Percentiles rank a stretch among this genome's conserved stretches.
Conservation (phyloP, 139 green algal genomes). For the Coelastrella sp. region DNA sequence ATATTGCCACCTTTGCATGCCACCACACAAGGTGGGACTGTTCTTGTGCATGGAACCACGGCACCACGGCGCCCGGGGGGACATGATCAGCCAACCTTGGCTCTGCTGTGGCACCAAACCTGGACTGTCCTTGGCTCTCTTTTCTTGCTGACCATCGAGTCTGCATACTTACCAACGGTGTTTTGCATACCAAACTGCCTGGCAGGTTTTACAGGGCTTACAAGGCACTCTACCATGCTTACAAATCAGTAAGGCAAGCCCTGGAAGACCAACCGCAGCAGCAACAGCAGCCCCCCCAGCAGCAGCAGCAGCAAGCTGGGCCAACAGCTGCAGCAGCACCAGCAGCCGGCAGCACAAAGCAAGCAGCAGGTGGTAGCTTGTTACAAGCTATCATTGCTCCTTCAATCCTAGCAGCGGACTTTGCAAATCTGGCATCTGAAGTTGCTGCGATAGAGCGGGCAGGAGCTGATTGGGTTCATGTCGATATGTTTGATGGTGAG, state of each 20-base stretch:
- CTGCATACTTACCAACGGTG: no score
- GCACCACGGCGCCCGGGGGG: no score
- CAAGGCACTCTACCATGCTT: slow-evolving; percentile 72
- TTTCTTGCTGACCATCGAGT: no score
- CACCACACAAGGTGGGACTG: no score
- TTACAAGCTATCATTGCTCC: slow-evolving; percentile 72
- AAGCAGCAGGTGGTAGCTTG: not conserved
- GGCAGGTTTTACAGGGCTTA: slow-evolving; percentile 62
- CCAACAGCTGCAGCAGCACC: slow-evolving; percentile 12
- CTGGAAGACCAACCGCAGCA: slow-evolving; percentile 46
- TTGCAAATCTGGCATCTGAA: slow-evolving; percentile 81
- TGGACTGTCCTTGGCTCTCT: no score
- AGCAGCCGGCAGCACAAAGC: not conserved
- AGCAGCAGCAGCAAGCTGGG: slow-evolving; percentile 11
- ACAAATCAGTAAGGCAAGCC: slow-evolving; percentile 50
- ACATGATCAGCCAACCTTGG: no score
- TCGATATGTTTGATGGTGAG: slow-evolving; percentile 57
- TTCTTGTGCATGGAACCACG: no score
- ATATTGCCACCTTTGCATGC: no score
- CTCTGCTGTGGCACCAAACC: no score
- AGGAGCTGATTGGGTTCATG: slow-evolving; percentile 84
- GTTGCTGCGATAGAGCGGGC: slow-evolving; percentile 53
- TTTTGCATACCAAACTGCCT: not conserved
- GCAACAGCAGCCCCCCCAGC: slow-evolving; percentile 32
- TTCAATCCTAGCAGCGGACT: slow-evolving; percentile 91